These are phyloP conservation scores for Rhizopus arrhizus DNA, from an alignment of 371 early-diverging fungal genomes.

Conservation along the genomic window DNA sequence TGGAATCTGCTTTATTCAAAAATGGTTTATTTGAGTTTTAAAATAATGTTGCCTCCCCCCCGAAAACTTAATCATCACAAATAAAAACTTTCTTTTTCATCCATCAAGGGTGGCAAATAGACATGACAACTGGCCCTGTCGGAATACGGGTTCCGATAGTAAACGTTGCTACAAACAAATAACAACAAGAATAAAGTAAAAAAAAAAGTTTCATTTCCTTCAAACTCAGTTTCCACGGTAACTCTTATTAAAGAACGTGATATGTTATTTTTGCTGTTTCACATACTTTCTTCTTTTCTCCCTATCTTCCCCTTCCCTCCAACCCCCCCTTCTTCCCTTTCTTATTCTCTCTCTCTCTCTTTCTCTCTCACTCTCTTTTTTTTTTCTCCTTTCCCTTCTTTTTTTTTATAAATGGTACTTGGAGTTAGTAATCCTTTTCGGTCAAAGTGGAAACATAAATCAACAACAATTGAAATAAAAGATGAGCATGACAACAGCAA, in stretches of 20 bases:
- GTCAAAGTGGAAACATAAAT: conserved; percentile 27
- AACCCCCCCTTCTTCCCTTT: conserved; percentile 2
- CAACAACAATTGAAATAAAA: conserved; percentile 26
- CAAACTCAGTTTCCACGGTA: conserved; percentile 3
- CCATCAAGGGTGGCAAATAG: too few species aligned
- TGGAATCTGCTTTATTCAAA: conserved; percentile 41
- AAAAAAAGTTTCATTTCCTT: not conserved
- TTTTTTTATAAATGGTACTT: conserved; percentile 16
- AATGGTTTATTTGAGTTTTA: conserved; percentile 44
- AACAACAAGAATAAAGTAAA: too few species aligned
- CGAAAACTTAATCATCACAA: too few species aligned
- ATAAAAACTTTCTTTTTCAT: not conserved
- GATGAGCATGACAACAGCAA: conserved; percentile 3
- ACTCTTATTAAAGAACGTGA: not conserved
- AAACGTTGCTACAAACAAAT: too few species aligned
- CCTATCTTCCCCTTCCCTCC: too few species aligned
- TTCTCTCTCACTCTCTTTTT: conserved; percentile 6
- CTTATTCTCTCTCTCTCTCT: conserved; percentile 3
- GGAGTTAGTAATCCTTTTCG: conserved; percentile 23
- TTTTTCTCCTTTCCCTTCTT: not conserved
- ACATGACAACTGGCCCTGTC: too few species aligned
- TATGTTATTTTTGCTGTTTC: not conserved
- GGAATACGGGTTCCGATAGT: too few species aligned
- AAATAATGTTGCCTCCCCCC: not conserved
- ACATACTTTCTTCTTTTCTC: conserved; percentile 2